These are phyloP conservation scores for Senna siamea DNA, from an alignment of 306 rosid species.

Conservation along the genomic window DNA sequence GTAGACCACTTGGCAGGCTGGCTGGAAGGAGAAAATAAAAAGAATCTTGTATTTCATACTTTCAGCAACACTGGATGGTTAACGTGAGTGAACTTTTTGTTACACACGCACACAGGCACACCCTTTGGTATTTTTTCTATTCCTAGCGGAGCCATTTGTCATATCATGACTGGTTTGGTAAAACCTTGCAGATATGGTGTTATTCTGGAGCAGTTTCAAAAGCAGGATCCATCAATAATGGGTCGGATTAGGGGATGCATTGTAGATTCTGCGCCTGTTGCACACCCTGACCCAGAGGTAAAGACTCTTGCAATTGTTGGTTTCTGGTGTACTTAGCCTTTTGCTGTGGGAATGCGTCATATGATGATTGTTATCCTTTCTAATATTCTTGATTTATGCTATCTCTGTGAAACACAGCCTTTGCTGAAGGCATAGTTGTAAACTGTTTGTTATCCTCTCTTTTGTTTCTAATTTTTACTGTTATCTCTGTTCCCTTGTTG, in stretches of 20 bases:
- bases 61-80: constrained; percentile 99
- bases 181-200: constrained; percentile 73
- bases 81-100: constrained; percentile 58
- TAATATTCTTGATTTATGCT: background rate
- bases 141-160: constrained; percentile 8
- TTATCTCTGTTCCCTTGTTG: constrained; percentile 17
- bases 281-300: constrained; percentile 89
- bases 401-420: background rate
- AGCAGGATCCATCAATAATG: constrained; percentile 59
- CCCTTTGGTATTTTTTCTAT: constrained; percentile 24
- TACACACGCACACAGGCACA: background rate
- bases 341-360: constrained; percentile 15
- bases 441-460: constrained; percentile 11
- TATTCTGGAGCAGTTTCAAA: constrained; percentile 75
- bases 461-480: background rate
- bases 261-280: constrained; percentile 99
- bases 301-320: constrained; percentile 24
- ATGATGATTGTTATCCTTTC: constrained; percentile 25
- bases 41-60: constrained; percentile 90
- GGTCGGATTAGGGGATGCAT: constrained; percentile 86
- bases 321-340: background rate
- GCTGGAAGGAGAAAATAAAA: constrained; percentile 87
- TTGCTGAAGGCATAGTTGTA: background rate
- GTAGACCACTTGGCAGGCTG: constrained; percentile 86
- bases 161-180: constrained; percentile 29